Evolutionary conservation across 2,329 filamentous ascomycete genomes (phyloP).

Genomic region (Stachybotrys chartarum): DNA sequence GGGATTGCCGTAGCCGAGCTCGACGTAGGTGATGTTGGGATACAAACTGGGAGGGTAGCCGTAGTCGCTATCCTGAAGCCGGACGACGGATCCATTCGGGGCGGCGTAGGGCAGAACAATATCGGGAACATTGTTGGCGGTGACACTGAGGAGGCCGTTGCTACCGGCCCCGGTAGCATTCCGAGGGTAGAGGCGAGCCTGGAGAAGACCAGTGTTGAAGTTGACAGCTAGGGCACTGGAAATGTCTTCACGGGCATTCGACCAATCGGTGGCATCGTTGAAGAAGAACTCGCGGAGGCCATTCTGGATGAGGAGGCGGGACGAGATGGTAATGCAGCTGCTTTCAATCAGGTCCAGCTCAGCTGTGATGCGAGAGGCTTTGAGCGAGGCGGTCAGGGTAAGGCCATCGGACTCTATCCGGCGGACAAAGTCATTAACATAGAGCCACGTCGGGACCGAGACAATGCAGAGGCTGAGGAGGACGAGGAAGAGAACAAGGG

Average conservation of each 20-base stretch:
- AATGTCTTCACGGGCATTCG: slow-evolving; percentile 54
- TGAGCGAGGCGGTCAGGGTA: slow-evolving; percentile 74
- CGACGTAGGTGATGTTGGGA: slow-evolving; percentile 66
- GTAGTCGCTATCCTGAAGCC: slow-evolving; percentile 52
- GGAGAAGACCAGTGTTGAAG: slow-evolving; percentile 52
- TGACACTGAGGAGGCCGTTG: slow-evolving; percentile 57
- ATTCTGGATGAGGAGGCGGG: slow-evolving; percentile 52
- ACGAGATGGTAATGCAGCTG: slow-evolving; percentile 64
- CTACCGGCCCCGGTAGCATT: slow-evolving; percentile 49
- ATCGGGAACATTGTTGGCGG: slow-evolving; percentile 37
- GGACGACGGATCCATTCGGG: slow-evolving; percentile 49
- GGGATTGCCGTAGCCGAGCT: slow-evolving; percentile 32
- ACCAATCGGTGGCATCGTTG: slow-evolving; percentile 50
- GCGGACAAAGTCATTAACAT: slow-evolving; percentile 47
- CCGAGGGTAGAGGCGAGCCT: slow-evolving; percentile 66
- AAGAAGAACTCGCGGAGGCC: slow-evolving; percentile 45
- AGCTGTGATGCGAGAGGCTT: slow-evolving; percentile 72
- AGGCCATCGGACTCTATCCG: slow-evolving; percentile 54
- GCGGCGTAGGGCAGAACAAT: slow-evolving; percentile 56
- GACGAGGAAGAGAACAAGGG: slow-evolving; percentile 69
- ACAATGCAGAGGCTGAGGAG: slow-evolving; percentile 71
- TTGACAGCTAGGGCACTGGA: slow-evolving; percentile 60
- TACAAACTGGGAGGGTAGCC: slow-evolving; percentile 70
- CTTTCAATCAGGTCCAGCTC: slow-evolving; percentile 75
- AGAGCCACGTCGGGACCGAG: slow-evolving; percentile 66